These are phyloP conservation scores for Aspergillus alliaceus DNA, from an alignment of 2,329 filamentous ascomycete species.

Conservation along the genomic window DNA sequence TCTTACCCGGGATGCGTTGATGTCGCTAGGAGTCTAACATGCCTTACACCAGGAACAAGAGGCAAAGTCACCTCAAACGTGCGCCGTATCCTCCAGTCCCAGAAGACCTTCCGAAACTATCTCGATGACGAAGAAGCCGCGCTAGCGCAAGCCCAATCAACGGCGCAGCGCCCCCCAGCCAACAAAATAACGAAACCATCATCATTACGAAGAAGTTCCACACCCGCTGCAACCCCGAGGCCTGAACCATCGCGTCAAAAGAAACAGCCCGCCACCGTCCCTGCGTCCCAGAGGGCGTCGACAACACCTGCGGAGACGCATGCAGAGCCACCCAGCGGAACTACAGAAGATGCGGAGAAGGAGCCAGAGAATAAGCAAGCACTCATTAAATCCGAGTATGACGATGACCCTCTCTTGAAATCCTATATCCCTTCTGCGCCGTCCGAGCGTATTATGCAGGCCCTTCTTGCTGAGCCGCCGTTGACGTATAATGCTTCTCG, in stretches of 20 bases:
- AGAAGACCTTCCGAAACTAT: slow-evolving; percentile 52
- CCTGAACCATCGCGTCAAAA: slow-evolving; percentile 10
- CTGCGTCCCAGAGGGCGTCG: slow-evolving; percentile 6
- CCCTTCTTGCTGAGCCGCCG: slow-evolving; percentile 47
- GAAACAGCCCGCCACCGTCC: slow-evolving; percentile 20
- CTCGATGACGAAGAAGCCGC: slow-evolving; percentile 53
- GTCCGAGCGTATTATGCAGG: slow-evolving; percentile 47
- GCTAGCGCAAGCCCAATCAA: slow-evolving; percentile 23
- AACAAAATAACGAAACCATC: slow-evolving; percentile 24
- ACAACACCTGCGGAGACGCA: slow-evolving; percentile 10
- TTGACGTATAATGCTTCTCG: slow-evolving; percentile 49
- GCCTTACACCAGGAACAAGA: slow-evolving; percentile 33
- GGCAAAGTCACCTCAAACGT: slow-evolving; percentile 49
- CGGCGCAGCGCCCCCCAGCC: slow-evolving; percentile 17
- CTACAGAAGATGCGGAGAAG: slow-evolving; percentile 8
- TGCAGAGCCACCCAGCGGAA: background rate
- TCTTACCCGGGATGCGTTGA: background rate
- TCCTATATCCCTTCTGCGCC: slow-evolving; percentile 45
- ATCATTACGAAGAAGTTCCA: slow-evolving; percentile 27
- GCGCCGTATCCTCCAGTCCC: slow-evolving; percentile 48
- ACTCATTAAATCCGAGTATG: slow-evolving; percentile 37
- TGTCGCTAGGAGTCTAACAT: no score
- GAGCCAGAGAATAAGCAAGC: slow-evolving; percentile 18
- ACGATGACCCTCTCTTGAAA: slow-evolving; percentile 43
- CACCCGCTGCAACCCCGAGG: slow-evolving; percentile 21